phyloP scores from a whole-genome alignment of 73 alveolate species.

The Breviolum minutum region DNA sequence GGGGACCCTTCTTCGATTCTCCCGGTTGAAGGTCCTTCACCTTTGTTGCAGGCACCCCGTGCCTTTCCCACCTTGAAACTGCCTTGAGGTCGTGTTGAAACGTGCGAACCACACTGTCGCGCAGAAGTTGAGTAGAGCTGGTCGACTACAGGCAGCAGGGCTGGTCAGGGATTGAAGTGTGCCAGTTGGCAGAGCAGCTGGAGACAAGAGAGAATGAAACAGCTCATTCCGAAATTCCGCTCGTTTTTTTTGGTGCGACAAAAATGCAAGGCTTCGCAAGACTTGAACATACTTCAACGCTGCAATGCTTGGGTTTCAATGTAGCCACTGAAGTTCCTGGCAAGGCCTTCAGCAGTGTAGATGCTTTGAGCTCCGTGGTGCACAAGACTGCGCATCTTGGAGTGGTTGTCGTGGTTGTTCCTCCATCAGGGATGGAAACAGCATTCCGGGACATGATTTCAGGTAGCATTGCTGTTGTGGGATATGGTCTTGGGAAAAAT shows the following conservation, averaged over 20 bases:
- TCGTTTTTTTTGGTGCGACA: no score
- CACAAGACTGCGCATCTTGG: slow-evolving; percentile 75
- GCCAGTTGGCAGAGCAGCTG: no score
- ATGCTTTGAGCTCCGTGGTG: slow-evolving; percentile 71
- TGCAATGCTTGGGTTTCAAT: not conserved
- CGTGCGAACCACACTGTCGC: slow-evolving; percentile 62
- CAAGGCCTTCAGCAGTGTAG: slow-evolving; percentile 41
- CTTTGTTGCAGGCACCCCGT: not conserved
- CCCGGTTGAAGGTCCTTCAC: not conserved
- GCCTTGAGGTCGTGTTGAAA: slow-evolving; percentile 37
- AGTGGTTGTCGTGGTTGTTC: no score
- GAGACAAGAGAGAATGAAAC: no score
- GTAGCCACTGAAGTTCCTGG: not conserved
- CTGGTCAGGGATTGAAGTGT: no score
- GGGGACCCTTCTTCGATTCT: not conserved
- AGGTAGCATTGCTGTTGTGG: no score
- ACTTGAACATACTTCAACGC: no score
- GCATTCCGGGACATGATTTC: no score
- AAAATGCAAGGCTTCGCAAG: no score
- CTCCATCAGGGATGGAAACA: no score
- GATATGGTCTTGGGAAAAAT: no score
- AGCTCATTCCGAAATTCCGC: no score
- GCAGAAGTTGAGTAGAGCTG: slow-evolving; percentile 10
- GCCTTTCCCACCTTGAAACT: not conserved
- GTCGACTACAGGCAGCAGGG: not conserved